phyloP scores from a whole-genome alignment of 805 yeast genomes.

The Kuraishia cidri region DNA sequence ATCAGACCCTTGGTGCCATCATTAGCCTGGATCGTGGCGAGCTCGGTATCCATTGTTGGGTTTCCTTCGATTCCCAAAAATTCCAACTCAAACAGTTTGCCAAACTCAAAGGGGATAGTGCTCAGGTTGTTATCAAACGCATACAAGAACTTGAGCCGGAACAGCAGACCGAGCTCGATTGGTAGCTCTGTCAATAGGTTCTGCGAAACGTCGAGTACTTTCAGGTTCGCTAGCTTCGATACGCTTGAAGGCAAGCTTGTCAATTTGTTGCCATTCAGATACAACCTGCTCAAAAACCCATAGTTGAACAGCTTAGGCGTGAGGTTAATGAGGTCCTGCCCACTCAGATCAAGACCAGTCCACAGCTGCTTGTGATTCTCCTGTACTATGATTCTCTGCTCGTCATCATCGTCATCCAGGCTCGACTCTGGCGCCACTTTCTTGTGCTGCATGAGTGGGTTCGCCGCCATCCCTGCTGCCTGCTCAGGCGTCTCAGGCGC shows the following conservation, averaged over 20 bases:
- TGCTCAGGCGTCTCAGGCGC: conserved; percentile 8
- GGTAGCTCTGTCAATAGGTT: conserved; percentile 72
- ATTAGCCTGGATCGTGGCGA: conserved; percentile 62
- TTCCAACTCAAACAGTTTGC: conserved; percentile 74
- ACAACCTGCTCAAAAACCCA: conserved; percentile 77
- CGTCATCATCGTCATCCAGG: conserved; percentile 51
- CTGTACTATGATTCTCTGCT: conserved; percentile 50
- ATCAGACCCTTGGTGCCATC: conserved; percentile 83
- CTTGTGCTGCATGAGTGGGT: conserved; percentile 28
- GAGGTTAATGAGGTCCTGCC: conserved; percentile 69
- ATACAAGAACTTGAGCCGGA: conserved; percentile 70
- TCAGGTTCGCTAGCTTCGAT: conserved; percentile 57
- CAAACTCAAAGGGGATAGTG: conserved; percentile 76
- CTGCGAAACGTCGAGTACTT: conserved; percentile 79
- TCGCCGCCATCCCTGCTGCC: conserved; percentile 21
- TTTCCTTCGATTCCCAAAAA: conserved; percentile 93
- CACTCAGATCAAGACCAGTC: conserved; percentile 90
- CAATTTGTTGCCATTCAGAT: conserved; percentile 79
- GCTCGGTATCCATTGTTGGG: conserved; percentile 52
- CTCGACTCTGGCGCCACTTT: conserved; percentile 19
- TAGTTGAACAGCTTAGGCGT: conserved; percentile 74
- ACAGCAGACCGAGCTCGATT: conserved; percentile 74
- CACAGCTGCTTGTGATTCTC: conserved; percentile 74
- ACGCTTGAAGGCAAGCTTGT: conserved; percentile 59
- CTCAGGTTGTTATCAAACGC: conserved; percentile 79